These are phyloP conservation scores for Gaultheria prostrata DNA, from an alignment of 148 eudicot genomes.

Conservation along the genomic window DNA sequence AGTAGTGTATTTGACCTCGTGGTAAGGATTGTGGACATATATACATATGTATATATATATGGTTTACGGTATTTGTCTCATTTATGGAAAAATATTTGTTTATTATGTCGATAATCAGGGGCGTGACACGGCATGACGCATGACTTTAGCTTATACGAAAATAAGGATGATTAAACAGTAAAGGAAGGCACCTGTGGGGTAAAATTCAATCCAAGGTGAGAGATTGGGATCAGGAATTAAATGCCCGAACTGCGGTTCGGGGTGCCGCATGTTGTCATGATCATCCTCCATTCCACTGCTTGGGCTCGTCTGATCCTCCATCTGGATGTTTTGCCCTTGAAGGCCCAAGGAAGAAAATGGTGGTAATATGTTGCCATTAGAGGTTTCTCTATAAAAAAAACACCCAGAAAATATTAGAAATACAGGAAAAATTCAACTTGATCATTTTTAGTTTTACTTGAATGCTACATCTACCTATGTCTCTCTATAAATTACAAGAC, in stretches of 20 bases:
- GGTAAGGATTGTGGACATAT: no score
- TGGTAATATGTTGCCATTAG: slow-evolving; percentile 16
- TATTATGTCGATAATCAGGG: no score
- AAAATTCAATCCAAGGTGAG: slow-evolving; percentile 39
- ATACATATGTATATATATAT: no score
- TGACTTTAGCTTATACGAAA: no score
- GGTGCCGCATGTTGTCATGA: slow-evolving; percentile 15
- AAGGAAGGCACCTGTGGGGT: slow-evolving; percentile 26
- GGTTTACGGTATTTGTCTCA: no score
- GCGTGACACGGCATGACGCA: no score
- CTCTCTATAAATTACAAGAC: no score
- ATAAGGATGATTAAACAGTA: background rate
- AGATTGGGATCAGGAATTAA: slow-evolving; percentile 31
- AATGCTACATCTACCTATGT: no score
- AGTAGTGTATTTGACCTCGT: no score
- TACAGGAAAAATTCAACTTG: no score
- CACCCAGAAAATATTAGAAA: background rate
- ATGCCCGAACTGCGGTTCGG: slow-evolving; percentile 30
- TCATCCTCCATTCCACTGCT: slow-evolving; percentile 30
- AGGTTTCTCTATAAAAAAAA: background rate
- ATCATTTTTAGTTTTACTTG: no score
- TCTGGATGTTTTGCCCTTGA: slow-evolving; percentile 22
- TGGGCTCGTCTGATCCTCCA: slow-evolving; percentile 32
- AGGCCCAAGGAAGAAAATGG: slow-evolving; percentile 18
- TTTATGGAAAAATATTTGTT: no score